Evolutionary conservation across 23 red algal species (phyloP).

Genomic region (Gracilariopsis chorda): DNA sequence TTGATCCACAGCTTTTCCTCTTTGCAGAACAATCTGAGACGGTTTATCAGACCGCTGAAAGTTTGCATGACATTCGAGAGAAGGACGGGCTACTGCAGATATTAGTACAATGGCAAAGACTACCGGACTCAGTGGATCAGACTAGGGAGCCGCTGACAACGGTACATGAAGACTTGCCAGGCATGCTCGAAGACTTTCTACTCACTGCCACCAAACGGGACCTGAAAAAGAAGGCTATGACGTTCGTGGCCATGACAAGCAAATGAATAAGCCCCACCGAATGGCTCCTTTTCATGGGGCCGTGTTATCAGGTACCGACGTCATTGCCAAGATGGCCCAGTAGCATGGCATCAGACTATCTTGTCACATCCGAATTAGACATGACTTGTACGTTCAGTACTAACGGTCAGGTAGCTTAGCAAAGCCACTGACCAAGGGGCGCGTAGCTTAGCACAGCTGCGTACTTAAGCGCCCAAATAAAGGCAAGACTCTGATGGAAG

Average conservation of each 20-base stretch:
- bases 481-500: too few relatives aligned
- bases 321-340: too few relatives aligned
- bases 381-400: too few relatives aligned
- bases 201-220: neutral
- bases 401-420: too few relatives aligned
- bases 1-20: neutral
- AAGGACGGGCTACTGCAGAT: neutral
- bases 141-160: neutral
- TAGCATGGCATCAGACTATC: too few relatives aligned
- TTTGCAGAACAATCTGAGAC: constrained; percentile 17
- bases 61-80: neutral
- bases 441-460: too few relatives aligned
- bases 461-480: too few relatives aligned
- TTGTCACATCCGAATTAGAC: too few relatives aligned
- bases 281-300: neutral
- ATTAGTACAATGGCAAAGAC: constrained; percentile 8
- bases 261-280: neutral
- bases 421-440: too few relatives aligned
- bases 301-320: too few relatives aligned
- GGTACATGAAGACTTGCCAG: constrained; percentile 4
- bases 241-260: neutral
- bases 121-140: constrained; percentile 1
- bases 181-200: constrained; percentile 13
- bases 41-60: neutral
- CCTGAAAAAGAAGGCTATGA: neutral